Evolutionary conservation across 306 rosid species (phyloP).

Genomic region (Lithocarpus polystachyus): DNA sequence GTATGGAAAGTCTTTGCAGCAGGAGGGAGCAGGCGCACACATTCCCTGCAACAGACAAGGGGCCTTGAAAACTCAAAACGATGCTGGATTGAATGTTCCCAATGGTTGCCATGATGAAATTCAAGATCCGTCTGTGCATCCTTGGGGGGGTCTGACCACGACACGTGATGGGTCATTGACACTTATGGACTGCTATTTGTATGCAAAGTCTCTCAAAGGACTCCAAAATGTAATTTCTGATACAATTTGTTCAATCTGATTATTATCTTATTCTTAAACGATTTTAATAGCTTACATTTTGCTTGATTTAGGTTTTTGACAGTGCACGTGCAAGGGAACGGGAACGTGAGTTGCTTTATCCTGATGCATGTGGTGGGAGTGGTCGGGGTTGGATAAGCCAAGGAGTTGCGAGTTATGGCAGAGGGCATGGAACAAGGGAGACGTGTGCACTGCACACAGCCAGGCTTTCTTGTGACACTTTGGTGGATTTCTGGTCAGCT

Average conservation of each 20-base stretch:
- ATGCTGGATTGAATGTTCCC: constrained; percentile 40
- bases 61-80: constrained; percentile 50
- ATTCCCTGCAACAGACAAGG: constrained; percentile 46
- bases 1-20: constrained; percentile 92
- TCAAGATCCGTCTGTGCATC: constrained; percentile 90
- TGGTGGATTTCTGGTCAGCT: constrained; percentile 98
- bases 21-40: constrained; percentile 51
- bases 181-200: constrained; percentile 83
- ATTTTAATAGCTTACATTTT: constrained; percentile 29
- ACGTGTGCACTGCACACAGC: constrained; percentile 97
- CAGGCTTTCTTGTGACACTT: constrained; percentile 94
- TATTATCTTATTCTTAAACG: background rate
- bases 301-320: constrained; percentile 74
- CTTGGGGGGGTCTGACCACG: constrained; percentile 98
- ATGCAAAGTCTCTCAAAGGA: constrained; percentile 70
- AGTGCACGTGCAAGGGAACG: constrained; percentile 98
- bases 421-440: constrained; percentile 97
- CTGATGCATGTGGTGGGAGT: constrained; percentile 99
- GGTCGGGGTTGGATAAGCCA: constrained; percentile 99
- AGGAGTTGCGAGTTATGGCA: constrained; percentile 80
- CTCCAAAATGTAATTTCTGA: constrained; percentile 71
- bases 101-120: constrained; percentile 72
- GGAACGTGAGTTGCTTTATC: constrained; percentile 94
- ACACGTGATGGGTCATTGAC: constrained; percentile 86
- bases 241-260: constrained; percentile 8